Conservation (phyloP, 805 yeast species). For the Clavispora vitiphila region DNA sequence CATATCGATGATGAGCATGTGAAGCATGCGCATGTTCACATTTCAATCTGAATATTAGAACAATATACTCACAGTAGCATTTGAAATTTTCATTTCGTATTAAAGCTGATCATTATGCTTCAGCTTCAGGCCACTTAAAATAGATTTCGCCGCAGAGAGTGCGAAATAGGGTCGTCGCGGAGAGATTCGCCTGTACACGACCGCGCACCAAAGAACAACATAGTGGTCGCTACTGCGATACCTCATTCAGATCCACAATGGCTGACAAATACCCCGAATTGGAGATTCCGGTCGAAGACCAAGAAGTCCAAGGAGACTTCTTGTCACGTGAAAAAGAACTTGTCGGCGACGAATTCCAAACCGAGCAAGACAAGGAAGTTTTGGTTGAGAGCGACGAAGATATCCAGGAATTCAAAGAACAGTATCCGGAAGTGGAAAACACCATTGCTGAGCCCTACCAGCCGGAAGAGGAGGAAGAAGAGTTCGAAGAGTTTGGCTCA, state of each 20-base stretch:
- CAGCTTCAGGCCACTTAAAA: too few relatives aligned
- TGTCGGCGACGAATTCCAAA: constrained; percentile 66
- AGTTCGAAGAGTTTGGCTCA: constrained; percentile 30
- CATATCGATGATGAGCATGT: too few relatives aligned
- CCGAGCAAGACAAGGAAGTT: constrained; percentile 53
- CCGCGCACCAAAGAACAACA: background rate
- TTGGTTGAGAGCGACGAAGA: constrained; percentile 36
- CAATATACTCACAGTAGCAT: too few relatives aligned
- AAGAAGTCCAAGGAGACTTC: constrained; percentile 47
- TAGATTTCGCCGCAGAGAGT: background rate
- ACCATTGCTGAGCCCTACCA: constrained; percentile 9
- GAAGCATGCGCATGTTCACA: too few relatives aligned
- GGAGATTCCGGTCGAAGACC: constrained; percentile 26
- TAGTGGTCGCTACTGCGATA: background rate
- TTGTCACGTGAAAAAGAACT: constrained; percentile 63
- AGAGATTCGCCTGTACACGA: background rate
- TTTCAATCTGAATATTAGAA: too few relatives aligned
- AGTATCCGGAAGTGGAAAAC: constrained; percentile 55
- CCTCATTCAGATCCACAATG: constrained; percentile 30
- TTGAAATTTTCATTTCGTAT: too few relatives aligned
- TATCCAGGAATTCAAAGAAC: constrained; percentile 57
- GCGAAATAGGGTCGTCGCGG: background rate
- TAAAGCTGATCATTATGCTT: too few relatives aligned
- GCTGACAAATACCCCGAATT: constrained; percentile 76
- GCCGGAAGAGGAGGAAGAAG: constrained; percentile 36